A percentile compares a stretch with the other conserved stretches of the same genome.
These are phyloP conservation scores for Nannochloropsis salina DNA, from an alignment of 108 stramenopile species.

Conservation along the genomic window DNA sequence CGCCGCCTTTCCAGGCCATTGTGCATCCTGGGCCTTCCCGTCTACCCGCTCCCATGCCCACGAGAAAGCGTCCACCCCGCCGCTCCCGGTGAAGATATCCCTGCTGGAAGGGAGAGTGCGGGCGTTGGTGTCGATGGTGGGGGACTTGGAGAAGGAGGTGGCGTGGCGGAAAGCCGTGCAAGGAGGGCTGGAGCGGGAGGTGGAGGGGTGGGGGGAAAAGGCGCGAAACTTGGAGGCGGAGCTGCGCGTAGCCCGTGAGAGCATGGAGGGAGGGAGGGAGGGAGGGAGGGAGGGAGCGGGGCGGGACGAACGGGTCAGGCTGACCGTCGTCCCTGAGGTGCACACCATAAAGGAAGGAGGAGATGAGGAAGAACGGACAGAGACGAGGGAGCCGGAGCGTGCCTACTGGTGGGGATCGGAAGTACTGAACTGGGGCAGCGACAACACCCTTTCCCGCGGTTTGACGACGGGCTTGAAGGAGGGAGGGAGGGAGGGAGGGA, in stretches of 20 bases:
- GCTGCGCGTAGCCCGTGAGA: neutral
- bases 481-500: neutral
- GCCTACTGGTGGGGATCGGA: no score
- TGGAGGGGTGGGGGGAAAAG: neutral
- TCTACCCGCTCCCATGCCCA: no score
- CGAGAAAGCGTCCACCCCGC: no score
- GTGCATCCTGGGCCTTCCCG: neutral
- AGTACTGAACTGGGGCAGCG: no score
- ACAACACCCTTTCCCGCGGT: neutral
- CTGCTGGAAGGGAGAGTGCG: neutral
- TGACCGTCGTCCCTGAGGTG: neutral
- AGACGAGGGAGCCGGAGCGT: no score
- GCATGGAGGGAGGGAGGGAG: neutral
- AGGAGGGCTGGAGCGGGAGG: neutral
- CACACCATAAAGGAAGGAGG: neutral
- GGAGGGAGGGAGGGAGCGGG: neutral
- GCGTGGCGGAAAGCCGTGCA: neutral
- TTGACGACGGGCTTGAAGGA: neutral
- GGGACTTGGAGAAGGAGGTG: slow-evolving; percentile 10
- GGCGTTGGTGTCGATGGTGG: neutral
- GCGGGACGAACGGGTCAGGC: neutral
- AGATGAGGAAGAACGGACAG: neutral
- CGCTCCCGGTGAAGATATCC: neutral
- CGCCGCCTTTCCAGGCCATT: neutral
- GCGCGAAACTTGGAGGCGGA: neutral